Evolutionary conservation across 768 basidiomycete species (phyloP), one percentile per base, ranked within the genome.

Genomic region (Cyclocybe aegerita): DNA sequence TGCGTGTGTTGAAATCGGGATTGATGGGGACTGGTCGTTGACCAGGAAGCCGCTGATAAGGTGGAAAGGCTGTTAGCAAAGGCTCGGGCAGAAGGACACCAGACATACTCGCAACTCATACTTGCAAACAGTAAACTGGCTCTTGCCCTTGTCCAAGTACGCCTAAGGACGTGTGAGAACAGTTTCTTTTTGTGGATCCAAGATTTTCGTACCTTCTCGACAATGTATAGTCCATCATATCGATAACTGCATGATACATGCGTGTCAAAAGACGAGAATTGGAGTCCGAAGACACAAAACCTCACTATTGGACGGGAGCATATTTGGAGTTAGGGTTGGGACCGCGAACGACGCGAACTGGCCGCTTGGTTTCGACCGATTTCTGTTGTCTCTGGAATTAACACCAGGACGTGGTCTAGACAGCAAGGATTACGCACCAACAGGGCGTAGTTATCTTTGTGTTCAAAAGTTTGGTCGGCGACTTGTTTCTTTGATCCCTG

Each of bases 261-360:
- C 44, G 44, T 17, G 46, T 41, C 12, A 29, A n/a, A 23, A 41
- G 30, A 39, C 17, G 43, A 48, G 35, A 37, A 2, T 16, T 2
- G 34, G 23, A n/a, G 16, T 7, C 5, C 0, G 29, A 17, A 36
- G 12, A 14, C n/a, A 14, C n/a, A 31, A 3, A 48, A 41, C 39
- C 63, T 39, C 56, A 73, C 66, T 72, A 73, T 43, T 50, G 10
- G 12, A 23, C 33, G 14, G 74, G 74, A 1, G 73, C 73, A 52
- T 65, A 78, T 31, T 44, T 41, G 0, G 72, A 72, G 1, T 57
- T 17, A 9, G 50, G 23, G 33, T 64, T 63, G 9, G 51, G 40
- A 3, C 75, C 75, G 15, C 76, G 70, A 36, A 76, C 60, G 9
- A 78, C 74, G 4, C 77, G 70, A 33, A 78, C 69, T 8, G 73